Conservation (phyloP, 2,329 filamentous ascomycete genomes). For the Hypoxylon rubiginosum region DNA sequence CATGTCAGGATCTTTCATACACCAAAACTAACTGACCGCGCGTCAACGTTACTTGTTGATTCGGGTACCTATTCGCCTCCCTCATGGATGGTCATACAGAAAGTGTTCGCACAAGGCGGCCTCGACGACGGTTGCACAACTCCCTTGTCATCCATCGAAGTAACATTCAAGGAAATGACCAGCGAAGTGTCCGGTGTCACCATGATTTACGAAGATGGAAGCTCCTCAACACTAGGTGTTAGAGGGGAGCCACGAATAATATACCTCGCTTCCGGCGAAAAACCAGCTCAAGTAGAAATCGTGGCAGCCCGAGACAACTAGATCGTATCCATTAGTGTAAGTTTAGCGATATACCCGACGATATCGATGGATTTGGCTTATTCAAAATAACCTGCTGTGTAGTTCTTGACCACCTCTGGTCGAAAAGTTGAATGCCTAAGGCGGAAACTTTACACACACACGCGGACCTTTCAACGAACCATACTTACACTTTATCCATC, state of each 20-base stretch:
- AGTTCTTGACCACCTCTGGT: constrained; percentile 28
- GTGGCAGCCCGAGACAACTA: constrained; percentile 22
- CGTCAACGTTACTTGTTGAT: constrained; percentile 14
- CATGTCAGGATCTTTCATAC: constrained; percentile 36
- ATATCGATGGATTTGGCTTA: not conserved
- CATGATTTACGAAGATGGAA: constrained; percentile 36
- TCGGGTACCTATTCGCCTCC: not conserved
- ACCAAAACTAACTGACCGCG: constrained; percentile 2
- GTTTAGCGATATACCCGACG: not conserved
- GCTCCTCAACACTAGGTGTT: constrained; percentile 24
- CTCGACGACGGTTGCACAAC: constrained; percentile 22
- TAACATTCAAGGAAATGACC: constrained; percentile 31
- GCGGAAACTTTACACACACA: not conserved
- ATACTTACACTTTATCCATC: constrained; percentile 19
- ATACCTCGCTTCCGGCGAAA: constrained; percentile 29
- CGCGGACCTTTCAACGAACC: constrained; percentile 4
- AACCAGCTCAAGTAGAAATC: constrained; percentile 34
- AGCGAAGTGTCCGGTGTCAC: constrained; percentile 36
- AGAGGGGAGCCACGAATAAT: constrained; percentile 20
- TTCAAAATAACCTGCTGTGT: not conserved
- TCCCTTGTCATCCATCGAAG: constrained; percentile 29
- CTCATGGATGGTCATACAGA: constrained; percentile 35
- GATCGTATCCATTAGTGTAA: constrained; percentile 36
- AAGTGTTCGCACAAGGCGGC: constrained; percentile 33
- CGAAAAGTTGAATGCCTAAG: constrained; percentile 24